Evolutionary conservation across 2,329 filamentous ascomycete species (phyloP), one percentile per base, ranked within the genome.

Genomic region (Diaporthe australafricana): DNA sequence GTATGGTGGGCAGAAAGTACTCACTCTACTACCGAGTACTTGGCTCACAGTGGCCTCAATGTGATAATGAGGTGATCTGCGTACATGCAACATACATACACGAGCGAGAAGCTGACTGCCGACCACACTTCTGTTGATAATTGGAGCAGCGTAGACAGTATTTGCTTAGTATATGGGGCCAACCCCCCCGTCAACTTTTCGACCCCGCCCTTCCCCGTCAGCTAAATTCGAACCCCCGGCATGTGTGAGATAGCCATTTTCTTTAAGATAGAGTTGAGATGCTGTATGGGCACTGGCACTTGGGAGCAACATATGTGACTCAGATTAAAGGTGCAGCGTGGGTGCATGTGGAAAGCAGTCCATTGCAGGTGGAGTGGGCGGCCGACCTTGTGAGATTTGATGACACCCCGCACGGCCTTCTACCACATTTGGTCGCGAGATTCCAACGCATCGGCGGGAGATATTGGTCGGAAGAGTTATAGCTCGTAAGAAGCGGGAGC

Each of bases 111-210:
- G 11, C 42, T 35, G n/a, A n/a, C n/a, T n/a, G n/a, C 40, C 2
- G 27, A 42, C 60, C 60, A 48, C 42, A 48, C 5, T 17, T 25
- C 14, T 63, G n/a, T 63, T 48, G 60, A 48, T 63, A 63, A 48
- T 63, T 73, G 70, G 68, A 25, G 27, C 60, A 48, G 60, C 20
- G 11, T 63, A 48, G 60, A 63, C 27, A 30, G n/a, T n/a, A n/a
- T n/a, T n/a, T n/a, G n/a, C n/a, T n/a, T n/a, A n/a, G n/a, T n/a
- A n/a, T n/a, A n/a, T n/a, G n/a, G n/a, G n/a, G n/a, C n/a, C n/a
- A n/a, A n/a, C n/a, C n/a, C n/a, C n/a, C n/a, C n/a, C n/a, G n/a
- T n/a, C n/a, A n/a, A n/a, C n/a, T n/a, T n/a, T n/a, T n/a, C n/a
- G n/a, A n/a, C n/a, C n/a, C n/a, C n/a, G n/a, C n/a, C n/a, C n/a